Conservation (phyloP, 2,329 filamentous ascomycete genomes). For the Chrysosporium queenslandicum region DNA sequence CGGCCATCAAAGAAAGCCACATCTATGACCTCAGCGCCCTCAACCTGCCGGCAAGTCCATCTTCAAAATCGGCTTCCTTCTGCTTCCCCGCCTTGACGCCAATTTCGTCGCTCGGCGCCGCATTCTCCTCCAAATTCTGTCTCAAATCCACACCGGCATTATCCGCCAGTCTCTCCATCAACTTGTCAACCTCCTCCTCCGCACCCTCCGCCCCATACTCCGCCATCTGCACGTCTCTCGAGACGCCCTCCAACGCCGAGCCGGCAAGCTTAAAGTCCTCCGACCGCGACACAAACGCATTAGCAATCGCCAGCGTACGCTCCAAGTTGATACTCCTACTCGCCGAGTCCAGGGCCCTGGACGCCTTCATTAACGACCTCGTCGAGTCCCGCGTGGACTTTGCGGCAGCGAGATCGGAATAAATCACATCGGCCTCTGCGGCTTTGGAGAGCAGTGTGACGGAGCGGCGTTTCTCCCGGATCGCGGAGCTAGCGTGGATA, state of each 20-base stretch:
- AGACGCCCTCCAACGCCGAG: constrained; percentile 35
- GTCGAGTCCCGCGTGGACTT: constrained; percentile 41
- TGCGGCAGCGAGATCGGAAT: constrained; percentile 40
- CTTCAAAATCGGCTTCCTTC: constrained; percentile 31
- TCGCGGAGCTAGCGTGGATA: constrained; percentile 39
- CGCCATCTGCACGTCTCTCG: constrained; percentile 34
- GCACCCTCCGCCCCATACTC: constrained; percentile 37
- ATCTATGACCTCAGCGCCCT: constrained; percentile 32
- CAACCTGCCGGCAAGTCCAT: constrained; percentile 34
- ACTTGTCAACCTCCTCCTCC: constrained; percentile 31
- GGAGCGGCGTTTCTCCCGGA: constrained; percentile 40
- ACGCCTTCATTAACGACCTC: constrained; percentile 36
- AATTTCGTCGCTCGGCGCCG: constrained; percentile 34
- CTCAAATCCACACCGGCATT: constrained; percentile 37
- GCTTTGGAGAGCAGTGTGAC: constrained; percentile 38
- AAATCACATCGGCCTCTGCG: constrained; percentile 41
- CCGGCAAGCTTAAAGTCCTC: constrained; percentile 39
- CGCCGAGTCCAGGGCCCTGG: constrained; percentile 37
- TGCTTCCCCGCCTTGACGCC: constrained; percentile 32
- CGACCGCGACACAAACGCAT: constrained; percentile 34
- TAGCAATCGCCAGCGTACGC: constrained; percentile 34
- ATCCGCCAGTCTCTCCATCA: constrained; percentile 39
- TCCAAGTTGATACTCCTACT: constrained; percentile 40
- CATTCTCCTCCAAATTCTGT: constrained; percentile 31
- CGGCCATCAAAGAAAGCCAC: not conserved